Percentiles rank a stretch among this genome's conserved stretches.
Evolutionary conservation across 2,329 filamentous ascomycete genomes (phyloP).

Genomic region (Colletotrichum incanum): DNA sequence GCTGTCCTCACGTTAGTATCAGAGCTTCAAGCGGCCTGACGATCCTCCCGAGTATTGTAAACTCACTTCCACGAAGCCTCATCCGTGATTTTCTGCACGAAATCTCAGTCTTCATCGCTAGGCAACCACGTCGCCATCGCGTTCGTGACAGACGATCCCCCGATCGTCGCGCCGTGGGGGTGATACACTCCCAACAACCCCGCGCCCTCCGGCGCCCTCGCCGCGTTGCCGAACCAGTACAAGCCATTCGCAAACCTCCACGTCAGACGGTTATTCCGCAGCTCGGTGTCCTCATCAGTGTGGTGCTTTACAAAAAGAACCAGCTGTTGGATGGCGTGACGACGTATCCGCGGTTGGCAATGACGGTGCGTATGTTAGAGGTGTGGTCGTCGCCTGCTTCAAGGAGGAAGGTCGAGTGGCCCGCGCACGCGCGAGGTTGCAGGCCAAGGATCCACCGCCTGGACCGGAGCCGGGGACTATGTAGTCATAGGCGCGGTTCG

Average conservation of each 20-base stretch:
- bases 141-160: constrained; percentile 71
- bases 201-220: constrained; percentile 54
- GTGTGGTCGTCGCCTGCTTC: constrained; percentile 73
- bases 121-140: constrained; percentile 73
- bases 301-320: constrained; percentile 28
- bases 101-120: constrained; percentile 71
- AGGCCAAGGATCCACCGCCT: constrained; percentile 72
- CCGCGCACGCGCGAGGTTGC: constrained; percentile 71
- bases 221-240: constrained; percentile 46
- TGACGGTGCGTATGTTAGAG: constrained; percentile 7
- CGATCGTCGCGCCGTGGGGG: constrained; percentile 62
- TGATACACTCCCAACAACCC: constrained; percentile 61
- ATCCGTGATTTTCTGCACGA: constrained; percentile 71
- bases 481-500: constrained; percentile 61
- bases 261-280: constrained; percentile 53
- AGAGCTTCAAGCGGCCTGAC: no score
- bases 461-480: constrained; percentile 75
- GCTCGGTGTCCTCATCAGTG: not conserved
- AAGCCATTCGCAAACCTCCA: constrained; percentile 55
- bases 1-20: not conserved
- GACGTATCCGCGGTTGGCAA: constrained; percentile 22
- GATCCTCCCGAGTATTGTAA: not conserved
- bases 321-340: constrained; percentile 21
- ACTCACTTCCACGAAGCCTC: constrained; percentile 68
- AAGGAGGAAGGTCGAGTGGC: constrained; percentile 72